Base-by-base conservation (phyloP, 768 basidiomycete genomes). In the Podaxis sp. region DNA sequence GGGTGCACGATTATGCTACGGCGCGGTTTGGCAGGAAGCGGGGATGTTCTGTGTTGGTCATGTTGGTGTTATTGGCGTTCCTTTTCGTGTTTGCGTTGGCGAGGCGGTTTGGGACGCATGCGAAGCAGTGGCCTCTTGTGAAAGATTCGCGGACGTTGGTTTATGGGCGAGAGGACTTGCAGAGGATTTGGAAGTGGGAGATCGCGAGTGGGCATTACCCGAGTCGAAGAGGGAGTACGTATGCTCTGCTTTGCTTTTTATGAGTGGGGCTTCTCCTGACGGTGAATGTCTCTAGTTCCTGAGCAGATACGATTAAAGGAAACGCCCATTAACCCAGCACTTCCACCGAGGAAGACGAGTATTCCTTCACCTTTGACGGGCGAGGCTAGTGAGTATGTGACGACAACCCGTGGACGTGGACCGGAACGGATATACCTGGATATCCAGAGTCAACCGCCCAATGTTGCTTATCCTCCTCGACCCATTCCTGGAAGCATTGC, bases 161-260 rank as follows among this genome's bases (percentile, higher is more conserved):
- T 37, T 93, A 83, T 68, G 78, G 79, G 59, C 79, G 87, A 51
- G 85, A 90, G 60, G 94, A 98, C 68, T 70, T 97, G 44, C 91
- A 90, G 68, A 81, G 88, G 59, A 91, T 99, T 72, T 98, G 95
- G 95, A 79, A 87, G 62, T 98, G 95, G 95, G 96, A 99, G 74
- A 82, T 98, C 59, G 77, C 85, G 35, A 91, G 92, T 63, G 97
- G 97, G 0, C 95, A 97, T 74, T 94, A 94, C 77, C 96, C 96
- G 7, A 95, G 91, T 73, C 80, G 83, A 57, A 81, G 84, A 59
- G 79, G 81, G 66, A 83, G 95, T 93, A 73, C 69, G 91, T 81
- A 57, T 35, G 59, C 50, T 52, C 36, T 36, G 36, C 50, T 21
- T 21, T 51, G 50, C 16, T 60, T 40, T 55, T 14, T 46, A 32